Conservation (phyloP, 1,139 yeast genomes). For the Kazachstania sp. region DNA sequence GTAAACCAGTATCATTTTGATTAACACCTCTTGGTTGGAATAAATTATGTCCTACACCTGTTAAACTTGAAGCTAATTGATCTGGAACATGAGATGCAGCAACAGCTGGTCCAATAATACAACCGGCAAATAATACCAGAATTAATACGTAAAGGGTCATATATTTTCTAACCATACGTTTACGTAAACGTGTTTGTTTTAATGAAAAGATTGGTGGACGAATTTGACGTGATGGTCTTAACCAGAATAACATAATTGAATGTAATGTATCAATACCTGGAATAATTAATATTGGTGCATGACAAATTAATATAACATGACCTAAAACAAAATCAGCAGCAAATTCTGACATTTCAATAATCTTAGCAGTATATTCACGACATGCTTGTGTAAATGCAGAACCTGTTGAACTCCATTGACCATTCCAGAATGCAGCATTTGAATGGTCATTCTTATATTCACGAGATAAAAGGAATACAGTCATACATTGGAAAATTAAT, state of each 20-base stretch:
- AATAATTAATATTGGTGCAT: slow-evolving; percentile 74
- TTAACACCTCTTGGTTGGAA: slow-evolving; percentile 80
- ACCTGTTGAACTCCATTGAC: slow-evolving; percentile 88
- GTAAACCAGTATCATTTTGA: slow-evolving; percentile 74
- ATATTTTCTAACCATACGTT: slow-evolving; percentile 97
- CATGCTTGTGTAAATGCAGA: slow-evolving; percentile 95
- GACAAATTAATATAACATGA: slow-evolving; percentile 77
- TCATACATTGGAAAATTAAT: slow-evolving; percentile 75
- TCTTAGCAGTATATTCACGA: slow-evolving; percentile 92
- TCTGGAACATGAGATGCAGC: slow-evolving; percentile 42
- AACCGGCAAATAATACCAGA: slow-evolving; percentile 58
- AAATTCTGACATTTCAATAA: slow-evolving; percentile 89
- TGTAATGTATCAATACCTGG: slow-evolving; percentile 97
- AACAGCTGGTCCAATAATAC: slow-evolving; percentile 89
- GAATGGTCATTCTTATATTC: slow-evolving; percentile 97
- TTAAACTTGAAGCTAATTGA: slow-evolving; percentile 33
- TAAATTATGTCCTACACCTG: slow-evolving; percentile 55
- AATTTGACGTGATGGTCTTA: slow-evolving; percentile 94
- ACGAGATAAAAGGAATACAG: slow-evolving; percentile 75
- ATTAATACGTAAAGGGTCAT: slow-evolving; percentile 71
- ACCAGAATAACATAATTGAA: slow-evolving; percentile 97
- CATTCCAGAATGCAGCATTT: slow-evolving; percentile 99
- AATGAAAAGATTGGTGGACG: slow-evolving; percentile 98
- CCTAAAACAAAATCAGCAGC: slow-evolving; percentile 96
- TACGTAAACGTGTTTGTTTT: slow-evolving; percentile 95